phyloP scores from a whole-genome alignment of 163 green algal species.

The Chlorella variabilis region DNA sequence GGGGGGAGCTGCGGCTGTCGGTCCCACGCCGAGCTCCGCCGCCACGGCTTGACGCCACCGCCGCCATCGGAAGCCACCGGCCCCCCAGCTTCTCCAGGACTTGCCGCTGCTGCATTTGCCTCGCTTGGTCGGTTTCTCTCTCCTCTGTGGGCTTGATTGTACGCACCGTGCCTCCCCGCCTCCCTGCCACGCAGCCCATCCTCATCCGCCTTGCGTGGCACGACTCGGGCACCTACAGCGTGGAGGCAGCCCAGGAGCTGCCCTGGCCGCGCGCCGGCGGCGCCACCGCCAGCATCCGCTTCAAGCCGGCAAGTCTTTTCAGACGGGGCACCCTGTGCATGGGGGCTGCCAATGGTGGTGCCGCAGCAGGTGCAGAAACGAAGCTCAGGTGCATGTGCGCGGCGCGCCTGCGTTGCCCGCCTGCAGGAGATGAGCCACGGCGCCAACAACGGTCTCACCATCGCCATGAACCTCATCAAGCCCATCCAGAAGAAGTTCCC shows the following conservation, averaged over 20 bases:
- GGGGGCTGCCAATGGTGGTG: no score
- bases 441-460: conserved; percentile 75
- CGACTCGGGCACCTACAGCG: conserved; percentile 24
- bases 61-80: no score
- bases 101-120: background rate
- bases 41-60: no score
- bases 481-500: conserved; percentile 82
- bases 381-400: no score
- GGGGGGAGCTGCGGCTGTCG: no score
- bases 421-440: conserved; percentile 83
- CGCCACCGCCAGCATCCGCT: conserved; percentile 87
- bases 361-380: no score
- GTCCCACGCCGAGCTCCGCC: no score
- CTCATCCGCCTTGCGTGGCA: conserved; percentile 6
- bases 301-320: no score
- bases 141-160: background rate
- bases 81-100: no score
- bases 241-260: conserved; percentile 20
- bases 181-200: conserved; percentile 29
- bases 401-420: no score
- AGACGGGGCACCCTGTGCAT: no score
- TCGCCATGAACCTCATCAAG: conserved; percentile 73
- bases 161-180: no score
- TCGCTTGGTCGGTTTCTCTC: background rate
- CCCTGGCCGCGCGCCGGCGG: conserved; percentile 80